Percentiles rank a stretch among this genome's conserved stretches.
Conservation (phyloP, 108 stramenopile species). For the Schizochytrium sp. region DNA sequence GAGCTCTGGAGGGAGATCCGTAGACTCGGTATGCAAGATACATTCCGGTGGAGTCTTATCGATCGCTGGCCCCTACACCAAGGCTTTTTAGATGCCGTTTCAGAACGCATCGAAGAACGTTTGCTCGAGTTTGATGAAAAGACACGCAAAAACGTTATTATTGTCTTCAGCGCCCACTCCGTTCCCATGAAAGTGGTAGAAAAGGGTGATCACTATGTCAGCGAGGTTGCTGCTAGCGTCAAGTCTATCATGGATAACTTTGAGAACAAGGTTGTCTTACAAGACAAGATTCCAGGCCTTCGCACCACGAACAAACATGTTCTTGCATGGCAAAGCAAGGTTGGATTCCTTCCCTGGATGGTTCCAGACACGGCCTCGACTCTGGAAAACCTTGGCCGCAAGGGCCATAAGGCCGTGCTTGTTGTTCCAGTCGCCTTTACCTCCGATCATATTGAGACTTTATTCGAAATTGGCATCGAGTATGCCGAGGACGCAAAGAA, state of each 20-base stretch:
- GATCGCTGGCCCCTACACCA: conserved; percentile 63
- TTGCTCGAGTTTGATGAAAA: conserved; percentile 21
- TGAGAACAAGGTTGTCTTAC: background rate
- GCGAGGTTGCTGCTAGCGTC: conserved; percentile 60
- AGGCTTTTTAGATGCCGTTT: conserved; percentile 46
- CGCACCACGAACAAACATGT: conserved; percentile 58
- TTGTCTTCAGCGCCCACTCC: conserved; percentile 66
- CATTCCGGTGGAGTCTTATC: conserved; percentile 60
- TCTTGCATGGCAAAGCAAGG: conserved; percentile 87
- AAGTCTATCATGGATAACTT: conserved; percentile 54
- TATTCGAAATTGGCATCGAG: conserved; percentile 99
- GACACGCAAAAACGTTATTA: conserved; percentile 31
- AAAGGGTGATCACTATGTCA: conserved; percentile 60
- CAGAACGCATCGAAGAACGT: conserved; percentile 35
- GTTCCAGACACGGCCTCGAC: conserved; percentile 96
- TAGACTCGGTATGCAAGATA: conserved; percentile 36
- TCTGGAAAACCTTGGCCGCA: conserved; percentile 85
- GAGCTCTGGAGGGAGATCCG: conserved; percentile 60
- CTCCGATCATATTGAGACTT: conserved; percentile 98
- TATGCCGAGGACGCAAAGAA: conserved; percentile 96
- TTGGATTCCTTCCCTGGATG: conserved; percentile 98
- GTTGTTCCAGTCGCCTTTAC: conserved; percentile 98
- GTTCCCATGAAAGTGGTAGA: conserved; percentile 63
- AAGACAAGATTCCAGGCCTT: conserved; percentile 47
- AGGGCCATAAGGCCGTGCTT: conserved; percentile 91